Percentiles rank a stretch among this genome's conserved stretches.
phyloP scores from a whole-genome alignment of 78 protist species.

The slime mould (Dictyostelium discoideum) region dicty_2.7 NC_007091.3:2972001-2972500 shows the following conservation, averaged over 20 bases:
- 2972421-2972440: not conserved
- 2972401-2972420: not conserved
- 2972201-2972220: not conserved
- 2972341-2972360: not conserved
- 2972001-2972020: not conserved
- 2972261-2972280: not conserved
- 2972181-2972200: not conserved
- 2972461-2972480: not conserved
- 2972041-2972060: not conserved
- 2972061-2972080: not conserved
- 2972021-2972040: not conserved
- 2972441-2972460: not conserved
- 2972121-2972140: not conserved
- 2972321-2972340: not conserved
- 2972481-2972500: not conserved
- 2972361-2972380: not conserved
- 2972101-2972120: not conserved
- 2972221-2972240: not conserved
- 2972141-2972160: not conserved
- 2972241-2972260: not conserved
- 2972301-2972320: not conserved
- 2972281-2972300: not conserved
- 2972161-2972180: not conserved
- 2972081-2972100: not conserved
- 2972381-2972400: not conserved